Base-by-base conservation (phyloP, 768 basidiomycete genomes). In the Suillus decipiens region DNA sequence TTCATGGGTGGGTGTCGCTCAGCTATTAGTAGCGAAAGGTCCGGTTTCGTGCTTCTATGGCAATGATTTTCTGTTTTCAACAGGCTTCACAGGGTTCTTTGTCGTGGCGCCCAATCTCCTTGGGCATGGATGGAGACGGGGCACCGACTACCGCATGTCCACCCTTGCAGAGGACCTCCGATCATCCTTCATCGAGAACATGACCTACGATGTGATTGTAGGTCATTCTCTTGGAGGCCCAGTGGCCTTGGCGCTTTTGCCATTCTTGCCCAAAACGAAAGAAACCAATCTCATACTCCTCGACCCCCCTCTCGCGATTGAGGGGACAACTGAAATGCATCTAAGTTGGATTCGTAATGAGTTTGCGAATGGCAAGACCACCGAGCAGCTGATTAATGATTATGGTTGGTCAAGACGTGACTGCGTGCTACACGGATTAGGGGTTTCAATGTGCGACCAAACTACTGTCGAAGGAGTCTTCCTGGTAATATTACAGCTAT, bases 51-150 rank as follows among this genome's bases (percentile, higher is more conserved):
- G 17, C 12, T 12, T 14, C 6, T 15, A 24, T 43, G 37, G 41
- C 59, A 41, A 69, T 17, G 7, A 39, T 31, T 17, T n/a, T 22
- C n/a, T 47, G 5, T 22, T 57, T 24, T 56, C 24, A 22, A 57
- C 19, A 17, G 31, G 33, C 28, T 36, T 12, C 15, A 24, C 37
- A 69, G 68, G 68, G 19, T 69, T 61, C 60, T 59, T 69, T 6
- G 66, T 70, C 33, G 67, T 61, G n/a, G 69, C 69, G 10, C 69
- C 69, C 1, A 65, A 70, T 43, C 66, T 70, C 22, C 28, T 63
- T n/a, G 66, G 66, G 36, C 66, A 67, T 28, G 66, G 48, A 50
- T 60, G 47, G 45, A 55, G 66, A 14, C 59, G 59, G 34, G 55
- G 59, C 60, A 45, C 39, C 9, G 61, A 66, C 55, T 66, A 61